Evolutionary conservation across 805 yeast genomes (phyloP).

Genomic region (Tetrapisispora namnaoensis): DNA sequence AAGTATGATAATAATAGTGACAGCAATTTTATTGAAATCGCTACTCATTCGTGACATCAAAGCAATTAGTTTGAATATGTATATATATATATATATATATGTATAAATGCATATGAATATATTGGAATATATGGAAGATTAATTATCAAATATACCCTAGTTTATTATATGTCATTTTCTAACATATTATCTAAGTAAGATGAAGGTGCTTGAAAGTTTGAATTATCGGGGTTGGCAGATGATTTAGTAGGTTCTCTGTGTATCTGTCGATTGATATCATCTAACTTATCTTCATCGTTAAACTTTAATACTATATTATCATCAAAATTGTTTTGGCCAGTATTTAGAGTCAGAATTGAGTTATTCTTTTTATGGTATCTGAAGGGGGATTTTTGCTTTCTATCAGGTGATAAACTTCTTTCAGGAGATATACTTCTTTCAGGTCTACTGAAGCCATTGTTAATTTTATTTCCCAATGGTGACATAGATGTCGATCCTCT

Average conservation of each 20-base stretch:
- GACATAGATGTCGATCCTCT: background rate
- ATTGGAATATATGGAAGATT: no score
- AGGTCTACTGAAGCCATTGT: constrained; percentile 13
- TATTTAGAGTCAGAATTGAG: constrained; percentile 26
- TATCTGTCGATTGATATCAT: background rate
- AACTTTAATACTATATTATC: background rate
- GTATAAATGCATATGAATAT: no score
- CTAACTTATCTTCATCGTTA: background rate
- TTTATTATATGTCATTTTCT: constrained; percentile 4
- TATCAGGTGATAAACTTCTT: constrained; percentile 26
- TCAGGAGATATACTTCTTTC: constrained; percentile 26
- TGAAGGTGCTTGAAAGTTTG: constrained; percentile 18
- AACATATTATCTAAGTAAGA: constrained; percentile 22
- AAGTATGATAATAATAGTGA: no score
- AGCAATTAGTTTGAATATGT: no score
- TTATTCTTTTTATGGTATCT: constrained; percentile 34
- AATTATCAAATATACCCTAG: no score
- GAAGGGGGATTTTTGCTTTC: constrained; percentile 16
- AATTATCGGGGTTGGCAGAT: constrained; percentile 1
- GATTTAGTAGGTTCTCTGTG: background rate
- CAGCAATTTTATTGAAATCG: no score
- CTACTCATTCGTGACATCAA: no score
- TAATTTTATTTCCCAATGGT: background rate
- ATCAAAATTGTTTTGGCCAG: background rate
- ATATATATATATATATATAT: no score